These are phyloP conservation scores for Meripilus lineatus DNA, from an alignment of 1,284 basidiomycete genomes.

Conservation along the genomic window DNA sequence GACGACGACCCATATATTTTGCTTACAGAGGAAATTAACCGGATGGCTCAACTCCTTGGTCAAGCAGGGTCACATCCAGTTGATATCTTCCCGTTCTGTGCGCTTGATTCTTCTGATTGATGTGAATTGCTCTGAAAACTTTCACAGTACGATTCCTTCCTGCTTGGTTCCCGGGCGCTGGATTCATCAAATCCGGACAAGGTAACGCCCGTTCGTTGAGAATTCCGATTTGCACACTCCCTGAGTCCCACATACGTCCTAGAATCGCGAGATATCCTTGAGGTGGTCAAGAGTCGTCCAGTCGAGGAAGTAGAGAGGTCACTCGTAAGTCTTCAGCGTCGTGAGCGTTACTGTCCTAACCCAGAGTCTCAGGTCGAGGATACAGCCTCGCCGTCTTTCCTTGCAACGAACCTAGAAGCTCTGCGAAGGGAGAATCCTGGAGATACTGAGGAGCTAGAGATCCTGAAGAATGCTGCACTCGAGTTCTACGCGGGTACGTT, in stretches of 20 bases:
- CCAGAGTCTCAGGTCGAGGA: slow-evolving; percentile 11
- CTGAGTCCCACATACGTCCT: too few relatives aligned
- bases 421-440: slow-evolving; percentile 15
- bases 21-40: neutral
- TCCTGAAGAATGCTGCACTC: slow-evolving; percentile 1
- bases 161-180: slow-evolving; percentile 22
- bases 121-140: neutral
- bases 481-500: slow-evolving; percentile 4
- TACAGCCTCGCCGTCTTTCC: slow-evolving; percentile 15
- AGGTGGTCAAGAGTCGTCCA: neutral
- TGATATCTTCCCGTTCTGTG: neutral
- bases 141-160: slow-evolving; percentile 19
- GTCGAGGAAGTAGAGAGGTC: neutral
- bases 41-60: neutral
- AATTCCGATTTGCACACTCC: neutral
- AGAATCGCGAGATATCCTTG: neutral
- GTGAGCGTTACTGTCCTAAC: too few relatives aligned
- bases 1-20: neutral
- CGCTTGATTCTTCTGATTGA: neutral
- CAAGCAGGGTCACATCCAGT: neutral
- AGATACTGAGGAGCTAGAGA: slow-evolving; percentile 10
- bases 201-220: neutral
- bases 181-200: neutral
- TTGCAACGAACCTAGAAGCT: slow-evolving; percentile 15
- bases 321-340: neutral